Percentiles rank a stretch among this genome's conserved stretches.
phyloP scores from a whole-genome alignment of 257 asterid genomes.

The Solanum clarkiae region DNA sequence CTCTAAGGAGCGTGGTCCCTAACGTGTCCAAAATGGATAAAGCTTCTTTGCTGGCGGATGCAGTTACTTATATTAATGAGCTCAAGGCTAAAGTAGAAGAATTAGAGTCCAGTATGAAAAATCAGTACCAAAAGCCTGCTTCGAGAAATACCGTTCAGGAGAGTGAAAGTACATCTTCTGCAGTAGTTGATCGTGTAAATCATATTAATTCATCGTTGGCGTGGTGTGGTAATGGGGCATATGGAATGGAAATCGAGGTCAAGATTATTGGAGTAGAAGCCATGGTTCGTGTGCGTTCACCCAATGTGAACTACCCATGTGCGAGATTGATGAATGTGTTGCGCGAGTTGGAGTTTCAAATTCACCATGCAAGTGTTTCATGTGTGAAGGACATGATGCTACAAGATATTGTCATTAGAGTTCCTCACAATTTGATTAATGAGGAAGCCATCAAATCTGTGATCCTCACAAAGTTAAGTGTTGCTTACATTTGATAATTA shows the following conservation, averaged over 20 bases:
- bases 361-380: constrained; percentile 16
- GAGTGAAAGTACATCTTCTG: constrained; percentile 1
- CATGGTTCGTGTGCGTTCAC: constrained; percentile 12
- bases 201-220: neutral
- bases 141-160: neutral
- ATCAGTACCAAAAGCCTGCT: neutral
- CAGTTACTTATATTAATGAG: constrained; percentile 23
- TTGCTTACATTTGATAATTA: neutral
- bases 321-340: constrained; percentile 18
- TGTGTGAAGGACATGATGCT: constrained; percentile 16
- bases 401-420: constrained; percentile 23
- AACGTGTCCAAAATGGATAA: constrained; percentile 36
- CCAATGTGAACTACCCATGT: constrained; percentile 14
- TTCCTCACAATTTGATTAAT: constrained; percentile 11
- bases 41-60: constrained; percentile 34
- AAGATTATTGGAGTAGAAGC: constrained; percentile 25
- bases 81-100: constrained; percentile 18
- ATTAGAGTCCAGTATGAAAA: neutral
- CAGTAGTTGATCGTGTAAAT: neutral
- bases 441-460: constrained; percentile 24
- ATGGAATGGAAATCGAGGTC: constrained; percentile 10
- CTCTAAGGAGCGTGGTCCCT: constrained; percentile 33
- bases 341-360: constrained; percentile 12
- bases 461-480: constrained; percentile 1
- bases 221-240: neutral